phyloP scores from a whole-genome alignment of 345 rosid genomes.

The Ceriops tagal region DNA sequence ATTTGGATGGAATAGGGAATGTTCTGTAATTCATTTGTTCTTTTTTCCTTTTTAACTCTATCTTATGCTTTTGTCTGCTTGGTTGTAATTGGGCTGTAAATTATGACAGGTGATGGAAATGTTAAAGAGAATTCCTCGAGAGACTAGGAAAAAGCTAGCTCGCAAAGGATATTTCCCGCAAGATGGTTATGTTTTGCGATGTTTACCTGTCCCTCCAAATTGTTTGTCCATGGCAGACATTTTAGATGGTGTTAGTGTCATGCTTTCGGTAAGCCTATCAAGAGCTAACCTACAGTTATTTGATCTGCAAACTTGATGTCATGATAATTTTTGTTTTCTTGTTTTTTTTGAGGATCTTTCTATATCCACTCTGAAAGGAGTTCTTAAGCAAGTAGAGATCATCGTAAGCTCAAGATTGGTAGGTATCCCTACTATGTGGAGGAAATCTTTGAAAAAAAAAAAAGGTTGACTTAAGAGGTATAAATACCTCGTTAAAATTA shows the following conservation, averaged over 20 bases:
- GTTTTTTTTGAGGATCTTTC: too few species aligned
- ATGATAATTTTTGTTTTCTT: too few species aligned
- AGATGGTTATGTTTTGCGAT: conserved; percentile 73
- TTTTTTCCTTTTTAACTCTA: neutral
- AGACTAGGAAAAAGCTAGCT: conserved; percentile 66
- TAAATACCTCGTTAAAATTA: too few species aligned
- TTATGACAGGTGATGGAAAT: conserved; percentile 66
- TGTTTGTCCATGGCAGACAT: conserved; percentile 85
- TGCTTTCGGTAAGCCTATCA: conserved; percentile 69
- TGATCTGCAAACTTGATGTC: too few species aligned
- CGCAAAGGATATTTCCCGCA: conserved; percentile 86
- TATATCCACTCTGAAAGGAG: too few species aligned
- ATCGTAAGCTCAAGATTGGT: too few species aligned
- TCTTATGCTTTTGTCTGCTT: neutral
- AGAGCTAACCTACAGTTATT: conserved; percentile 1
- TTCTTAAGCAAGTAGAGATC: too few species aligned
- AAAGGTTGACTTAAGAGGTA: too few species aligned
- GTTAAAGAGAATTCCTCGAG: conserved; percentile 59
- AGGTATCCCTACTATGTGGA: too few species aligned
- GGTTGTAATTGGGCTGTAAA: neutral
- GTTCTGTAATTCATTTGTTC: neutral
- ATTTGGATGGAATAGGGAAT: conserved; percentile 5
- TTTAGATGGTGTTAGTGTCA: conserved; percentile 73
- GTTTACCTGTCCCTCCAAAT: conserved; percentile 92
- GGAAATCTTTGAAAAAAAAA: too few species aligned